A percentile compares a stretch with the other conserved stretches of the same genome.
Conservation (phyloP, 2,329 filamentous ascomycete species). For the Trichoderma gracile region DNA sequence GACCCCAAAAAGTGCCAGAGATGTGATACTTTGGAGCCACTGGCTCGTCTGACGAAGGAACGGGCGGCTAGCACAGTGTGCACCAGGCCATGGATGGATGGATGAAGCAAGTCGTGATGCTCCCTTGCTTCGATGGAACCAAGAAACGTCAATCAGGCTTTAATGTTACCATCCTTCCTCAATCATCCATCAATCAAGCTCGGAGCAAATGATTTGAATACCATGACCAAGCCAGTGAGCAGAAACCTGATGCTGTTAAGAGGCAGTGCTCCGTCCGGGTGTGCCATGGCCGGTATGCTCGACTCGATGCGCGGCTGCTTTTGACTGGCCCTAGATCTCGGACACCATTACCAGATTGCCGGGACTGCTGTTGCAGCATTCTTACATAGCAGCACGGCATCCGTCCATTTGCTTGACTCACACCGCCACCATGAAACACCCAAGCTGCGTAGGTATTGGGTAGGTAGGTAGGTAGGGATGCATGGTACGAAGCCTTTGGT, state of each 20-base stretch:
- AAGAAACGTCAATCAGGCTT: neutral
- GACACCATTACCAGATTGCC: constrained; percentile 28
- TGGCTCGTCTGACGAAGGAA: constrained; percentile 7
- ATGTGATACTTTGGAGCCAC: constrained; percentile 3
- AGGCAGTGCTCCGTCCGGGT: neutral
- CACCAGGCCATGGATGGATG: too few relatives aligned
- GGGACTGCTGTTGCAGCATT: constrained; percentile 26
- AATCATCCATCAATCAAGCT: neutral
- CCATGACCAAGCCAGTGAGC: too few relatives aligned
- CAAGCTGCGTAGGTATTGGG: neutral
- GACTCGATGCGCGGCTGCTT: neutral
- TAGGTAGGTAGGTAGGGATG: neutral
- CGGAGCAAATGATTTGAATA: neutral
- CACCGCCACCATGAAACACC: constrained; percentile 9
- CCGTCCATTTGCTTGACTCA: constrained; percentile 11
- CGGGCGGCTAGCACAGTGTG: neutral
- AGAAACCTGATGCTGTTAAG: neutral
- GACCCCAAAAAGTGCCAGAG: neutral
- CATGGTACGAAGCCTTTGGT: neutral
- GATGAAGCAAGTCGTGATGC: neutral
- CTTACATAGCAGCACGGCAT: constrained; percentile 22
- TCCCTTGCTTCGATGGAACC: constrained; percentile 8
- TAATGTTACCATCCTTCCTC: neutral
- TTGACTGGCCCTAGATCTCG: constrained; percentile 16
- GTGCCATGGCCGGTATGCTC: neutral